These are phyloP conservation scores for Ceratocystis diversiconidia DNA, from an alignment of 2,329 filamentous ascomycete genomes.

Conservation along the genomic window DNA sequence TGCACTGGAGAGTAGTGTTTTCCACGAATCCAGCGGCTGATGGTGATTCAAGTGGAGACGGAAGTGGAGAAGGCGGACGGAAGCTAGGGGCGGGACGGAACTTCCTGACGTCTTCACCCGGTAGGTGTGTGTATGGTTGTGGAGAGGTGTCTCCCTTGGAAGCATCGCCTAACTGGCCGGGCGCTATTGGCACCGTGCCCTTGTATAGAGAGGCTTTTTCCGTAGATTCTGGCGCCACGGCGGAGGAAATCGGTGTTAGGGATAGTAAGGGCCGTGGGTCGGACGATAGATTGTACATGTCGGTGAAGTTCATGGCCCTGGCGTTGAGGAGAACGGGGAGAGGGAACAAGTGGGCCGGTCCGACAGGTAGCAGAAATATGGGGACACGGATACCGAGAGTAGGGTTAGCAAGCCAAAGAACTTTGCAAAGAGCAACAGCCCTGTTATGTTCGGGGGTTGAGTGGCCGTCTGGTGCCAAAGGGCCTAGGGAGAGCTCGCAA, in stretches of 20 bases:
- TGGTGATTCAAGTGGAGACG: not conserved
- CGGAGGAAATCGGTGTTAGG: not conserved
- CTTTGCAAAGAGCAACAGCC: too few species aligned
- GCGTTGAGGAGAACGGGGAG: not conserved
- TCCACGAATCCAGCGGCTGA: too few species aligned
- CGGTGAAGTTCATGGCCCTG: not conserved
- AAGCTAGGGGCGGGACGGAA: not conserved
- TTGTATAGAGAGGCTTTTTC: not conserved
- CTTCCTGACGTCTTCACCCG: not conserved
- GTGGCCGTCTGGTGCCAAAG: too few species aligned
- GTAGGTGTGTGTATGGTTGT: not conserved
- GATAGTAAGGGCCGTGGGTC: not conserved
- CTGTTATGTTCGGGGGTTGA: too few species aligned
- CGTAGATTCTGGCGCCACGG: not conserved
- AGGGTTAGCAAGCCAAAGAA: too few species aligned
- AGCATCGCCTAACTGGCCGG: not conserved
- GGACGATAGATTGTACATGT: not conserved
- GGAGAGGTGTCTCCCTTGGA: not conserved
- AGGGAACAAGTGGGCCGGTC: not conserved
- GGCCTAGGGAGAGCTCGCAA: too few species aligned
- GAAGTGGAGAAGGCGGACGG: not conserved
- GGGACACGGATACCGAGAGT: too few species aligned
- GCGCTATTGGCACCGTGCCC: not conserved
- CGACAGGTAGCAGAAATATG: too few species aligned
- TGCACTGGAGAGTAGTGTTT: conserved; percentile 33